These are phyloP conservation scores for Ephemerocybe angulata DNA, from an alignment of 768 basidiomycete genomes.

Conservation along the genomic window DNA sequence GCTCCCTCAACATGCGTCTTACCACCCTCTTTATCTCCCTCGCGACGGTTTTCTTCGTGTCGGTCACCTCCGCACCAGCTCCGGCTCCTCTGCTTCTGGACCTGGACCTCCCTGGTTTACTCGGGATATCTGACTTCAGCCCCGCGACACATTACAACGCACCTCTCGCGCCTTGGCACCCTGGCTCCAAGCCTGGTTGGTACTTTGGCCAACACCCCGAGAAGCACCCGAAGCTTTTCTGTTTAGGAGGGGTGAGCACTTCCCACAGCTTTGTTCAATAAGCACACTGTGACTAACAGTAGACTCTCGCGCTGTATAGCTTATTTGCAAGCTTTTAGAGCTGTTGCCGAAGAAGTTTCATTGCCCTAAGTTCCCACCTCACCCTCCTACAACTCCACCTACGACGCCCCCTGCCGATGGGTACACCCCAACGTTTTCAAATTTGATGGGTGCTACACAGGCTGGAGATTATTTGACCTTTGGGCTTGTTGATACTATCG, in stretches of 20 bases:
- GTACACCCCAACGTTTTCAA: constrained; percentile 36
- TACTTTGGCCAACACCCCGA: constrained; percentile 33
- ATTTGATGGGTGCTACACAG: constrained; percentile 42
- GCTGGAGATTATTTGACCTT: constrained; percentile 39
- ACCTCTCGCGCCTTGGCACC: constrained; percentile 35
- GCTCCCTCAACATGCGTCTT: constrained; percentile 6
- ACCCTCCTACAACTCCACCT: constrained; percentile 10
- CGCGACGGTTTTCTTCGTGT: constrained; percentile 1
- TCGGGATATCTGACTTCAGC: constrained; percentile 28
- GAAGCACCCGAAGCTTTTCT: constrained; percentile 25
- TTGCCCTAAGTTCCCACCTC: constrained; percentile 25
- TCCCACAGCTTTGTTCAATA: constrained; percentile 13
- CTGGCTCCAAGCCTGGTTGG: constrained; percentile 35
- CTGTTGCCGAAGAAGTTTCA: constrained; percentile 25
- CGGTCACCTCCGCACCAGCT: background rate
- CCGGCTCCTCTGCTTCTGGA: background rate
- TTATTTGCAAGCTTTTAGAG: constrained; percentile 14
- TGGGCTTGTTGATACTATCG: constrained; percentile 42
- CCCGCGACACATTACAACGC: constrained; percentile 33
- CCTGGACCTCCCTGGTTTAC: background rate
- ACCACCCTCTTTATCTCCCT: constrained; percentile 3
- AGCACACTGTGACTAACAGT: constrained; percentile 23
- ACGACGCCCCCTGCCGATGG: constrained; percentile 21
- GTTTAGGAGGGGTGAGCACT: constrained; percentile 29
- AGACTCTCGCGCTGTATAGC: background rate